Percentiles rank a stretch among this genome's conserved stretches.
phyloP scores from a whole-genome alignment of 805 yeast species.

The Zygoascus bituminiphila region DNA sequence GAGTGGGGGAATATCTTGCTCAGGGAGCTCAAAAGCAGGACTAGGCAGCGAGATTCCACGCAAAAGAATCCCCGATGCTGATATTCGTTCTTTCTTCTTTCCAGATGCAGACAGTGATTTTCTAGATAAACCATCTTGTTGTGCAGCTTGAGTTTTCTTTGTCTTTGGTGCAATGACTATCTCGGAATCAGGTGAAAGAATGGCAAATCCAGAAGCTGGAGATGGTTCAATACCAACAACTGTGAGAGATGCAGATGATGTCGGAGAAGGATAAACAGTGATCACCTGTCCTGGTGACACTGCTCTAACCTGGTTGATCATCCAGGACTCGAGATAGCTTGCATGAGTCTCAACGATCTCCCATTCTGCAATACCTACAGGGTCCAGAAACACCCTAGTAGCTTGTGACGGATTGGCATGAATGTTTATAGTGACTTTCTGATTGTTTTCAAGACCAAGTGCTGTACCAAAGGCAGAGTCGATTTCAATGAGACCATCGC shows the following conservation, averaged over 20 bases:
- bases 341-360: constrained; percentile 82
- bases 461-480: constrained; percentile 59
- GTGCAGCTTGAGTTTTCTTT: not conserved
- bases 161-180: constrained; percentile 68
- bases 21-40: constrained; percentile 25
- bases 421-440: constrained; percentile 37
- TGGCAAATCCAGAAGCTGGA: constrained; percentile 34
- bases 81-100: constrained; percentile 3
- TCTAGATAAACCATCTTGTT: not conserved
- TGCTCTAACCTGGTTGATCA: constrained; percentile 74
- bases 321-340: constrained; percentile 58
- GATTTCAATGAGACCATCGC: constrained; percentile 39
- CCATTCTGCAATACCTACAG: constrained; percentile 76
- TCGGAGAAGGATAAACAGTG: constrained; percentile 62
- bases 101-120: not conserved
- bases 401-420: constrained; percentile 46
- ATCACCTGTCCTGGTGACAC: constrained; percentile 51
- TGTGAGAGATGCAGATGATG: constrained; percentile 48
- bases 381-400: constrained; percentile 64
- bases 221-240: constrained; percentile 42
- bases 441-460: constrained; percentile 39
- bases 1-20: constrained; percentile 30
- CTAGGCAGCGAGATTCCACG: constrained; percentile 53
- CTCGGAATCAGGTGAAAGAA: constrained; percentile 56
- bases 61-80: constrained; percentile 33